Evolutionary conservation across 1,139 yeast genomes (phyloP).

Genomic region (Pichia inconspicua): DNA sequence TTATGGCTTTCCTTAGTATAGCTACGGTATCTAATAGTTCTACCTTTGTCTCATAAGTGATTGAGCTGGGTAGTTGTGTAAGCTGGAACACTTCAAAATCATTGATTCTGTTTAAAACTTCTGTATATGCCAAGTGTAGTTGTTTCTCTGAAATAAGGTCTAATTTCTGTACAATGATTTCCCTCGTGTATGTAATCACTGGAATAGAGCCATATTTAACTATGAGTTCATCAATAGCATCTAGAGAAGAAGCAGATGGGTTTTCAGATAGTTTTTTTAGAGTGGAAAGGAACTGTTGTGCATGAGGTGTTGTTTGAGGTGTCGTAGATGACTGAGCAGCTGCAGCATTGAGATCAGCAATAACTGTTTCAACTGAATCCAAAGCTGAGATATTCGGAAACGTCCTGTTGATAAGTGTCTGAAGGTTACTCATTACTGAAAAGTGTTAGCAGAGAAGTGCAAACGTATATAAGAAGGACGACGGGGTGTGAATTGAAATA

Average conservation of each 20-base stretch:
- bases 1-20: conserved; percentile 1
- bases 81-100: conserved; percentile 12
- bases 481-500: background rate
- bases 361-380: conserved; percentile 7
- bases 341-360: background rate
- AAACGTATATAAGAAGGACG: background rate
- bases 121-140: background rate
- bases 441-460: background rate
- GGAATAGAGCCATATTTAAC: conserved; percentile 9
- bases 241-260: background rate
- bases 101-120: conserved; percentile 2
- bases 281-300: conserved; percentile 1
- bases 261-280: conserved; percentile 1
- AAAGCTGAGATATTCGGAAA: conserved; percentile 3
- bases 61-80: background rate
- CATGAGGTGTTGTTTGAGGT: background rate
- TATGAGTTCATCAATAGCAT: conserved; percentile 4
- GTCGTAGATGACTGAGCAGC: background rate
- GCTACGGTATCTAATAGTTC: background rate
- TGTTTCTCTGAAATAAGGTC: conserved; percentile 4
- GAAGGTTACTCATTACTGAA: background rate
- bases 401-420: background rate
- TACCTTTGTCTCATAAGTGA: background rate
- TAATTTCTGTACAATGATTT: conserved; percentile 8
- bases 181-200: conserved; percentile 11